Evolutionary conservation across 2,329 filamentous ascomycete genomes (phyloP), one percentile per base, ranked within the genome.

Genomic region (Trichothecium sympodiale): DNA sequence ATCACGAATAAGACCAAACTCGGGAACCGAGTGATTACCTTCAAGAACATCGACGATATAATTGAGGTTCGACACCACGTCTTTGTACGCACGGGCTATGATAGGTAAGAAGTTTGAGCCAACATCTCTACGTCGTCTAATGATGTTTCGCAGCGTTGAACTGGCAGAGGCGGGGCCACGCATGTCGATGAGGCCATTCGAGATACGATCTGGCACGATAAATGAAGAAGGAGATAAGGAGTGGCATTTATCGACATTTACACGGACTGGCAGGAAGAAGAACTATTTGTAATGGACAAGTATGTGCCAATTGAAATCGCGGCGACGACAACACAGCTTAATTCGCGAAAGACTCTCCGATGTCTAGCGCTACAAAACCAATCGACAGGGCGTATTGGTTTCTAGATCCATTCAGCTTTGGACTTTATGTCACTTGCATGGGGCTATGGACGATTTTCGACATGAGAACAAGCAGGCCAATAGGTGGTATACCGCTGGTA

Each of bases 161-260:
- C 61, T 94, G 48, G 80, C 83, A 12, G 87, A 94, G 56, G 86
- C 94, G 34, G 87, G 89, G 0, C 91, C 91, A 2, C 72, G 91
- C 38, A 94, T 96, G 85, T 94, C 87, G n/a, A 91, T 96, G 86
- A 72, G 86, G 46, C 66, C 87, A 36, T 98, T 96, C 53, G 86
- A 96, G 63, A 94, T 98, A 42, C 73, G 88, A 32, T 81, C 80
- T 36, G 89, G 91, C 13, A 94, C 89, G 4, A 65, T 95, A 41
- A 94, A 88, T 52, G 93, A 93, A 58, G 84, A 93, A 46, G 89
- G 89, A 4, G 91, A 98, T 59, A 78, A 93, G 4, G 91, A 98
- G 61, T 98, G 91, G 91, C 83, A 91, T 43, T 68, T 98, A 43
- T 93, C 85, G 42, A 89, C 95, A 54, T 98, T 94, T 59, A 98